Conservation (phyloP, 2,329 filamentous ascomycete genomes). For the Ophiostoma quercus region DNA sequence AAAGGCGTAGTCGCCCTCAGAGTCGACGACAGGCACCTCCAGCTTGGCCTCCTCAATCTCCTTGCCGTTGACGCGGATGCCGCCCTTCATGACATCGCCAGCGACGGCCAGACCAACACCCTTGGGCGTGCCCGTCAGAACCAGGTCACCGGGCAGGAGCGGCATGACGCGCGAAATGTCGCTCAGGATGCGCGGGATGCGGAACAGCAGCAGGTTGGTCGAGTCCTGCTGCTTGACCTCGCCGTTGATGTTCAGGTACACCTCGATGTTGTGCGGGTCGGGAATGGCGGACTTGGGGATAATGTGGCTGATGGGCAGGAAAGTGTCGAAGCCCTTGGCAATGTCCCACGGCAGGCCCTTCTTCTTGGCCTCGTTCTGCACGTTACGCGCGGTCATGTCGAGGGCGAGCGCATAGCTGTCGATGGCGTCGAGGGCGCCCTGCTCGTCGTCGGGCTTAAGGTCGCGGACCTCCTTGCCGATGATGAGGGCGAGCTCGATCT, state of each 20-base stretch:
- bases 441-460: slow-evolving; percentile 65
- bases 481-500: slow-evolving; percentile 87
- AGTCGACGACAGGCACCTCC: slow-evolving; percentile 77
- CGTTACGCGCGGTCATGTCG: slow-evolving; percentile 95
- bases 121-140: slow-evolving; percentile 95
- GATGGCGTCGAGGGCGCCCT: slow-evolving; percentile 76
- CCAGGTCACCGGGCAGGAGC: slow-evolving; percentile 82
- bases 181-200: slow-evolving; percentile 77
- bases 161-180: slow-evolving; percentile 96
- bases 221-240: slow-evolving; percentile 75
- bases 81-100: slow-evolving; percentile 82
- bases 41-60: slow-evolving; percentile 81
- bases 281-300: slow-evolving; percentile 76
- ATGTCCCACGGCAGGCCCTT: slow-evolving; percentile 96
- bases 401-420: slow-evolving; percentile 84
- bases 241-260: slow-evolving; percentile 81
- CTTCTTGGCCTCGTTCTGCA: slow-evolving; percentile 94
- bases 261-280: slow-evolving; percentile 80
- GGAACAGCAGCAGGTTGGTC: slow-evolving; percentile 91
- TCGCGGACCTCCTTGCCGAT: slow-evolving; percentile 78
- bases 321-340: slow-evolving; percentile 96
- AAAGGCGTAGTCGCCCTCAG: slow-evolving; percentile 71
- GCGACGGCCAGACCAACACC: slow-evolving; percentile 81
- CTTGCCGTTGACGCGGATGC: slow-evolving; percentile 71
- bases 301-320: slow-evolving; percentile 76